Evolutionary conservation across 345 rosid genomes (phyloP).

Genomic region (Camelina hispida): DNA sequence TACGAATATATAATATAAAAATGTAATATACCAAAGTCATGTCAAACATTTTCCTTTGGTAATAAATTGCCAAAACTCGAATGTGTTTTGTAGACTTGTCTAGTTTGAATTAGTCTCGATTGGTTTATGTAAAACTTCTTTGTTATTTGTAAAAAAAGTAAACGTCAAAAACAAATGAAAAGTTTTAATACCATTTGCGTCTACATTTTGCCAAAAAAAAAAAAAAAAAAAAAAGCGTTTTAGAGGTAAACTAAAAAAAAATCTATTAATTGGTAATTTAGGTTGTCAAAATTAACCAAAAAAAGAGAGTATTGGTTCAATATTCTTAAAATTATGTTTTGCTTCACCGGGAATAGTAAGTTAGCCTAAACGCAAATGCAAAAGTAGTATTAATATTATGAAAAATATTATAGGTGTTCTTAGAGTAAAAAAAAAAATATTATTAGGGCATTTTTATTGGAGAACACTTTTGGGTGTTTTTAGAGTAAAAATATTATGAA

Average conservation of each 20-base stretch:
- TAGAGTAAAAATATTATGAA: too few relatives aligned
- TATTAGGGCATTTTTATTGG: too few relatives aligned
- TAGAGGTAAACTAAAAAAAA: too few relatives aligned
- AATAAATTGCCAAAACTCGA: neutral
- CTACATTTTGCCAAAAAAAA: too few relatives aligned
- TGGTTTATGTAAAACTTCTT: neutral
- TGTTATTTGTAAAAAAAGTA: neutral
- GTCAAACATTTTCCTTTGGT: constrained; percentile 1
- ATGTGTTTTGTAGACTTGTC: neutral
- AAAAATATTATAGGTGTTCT: too few relatives aligned
- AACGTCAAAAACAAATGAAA: neutral
- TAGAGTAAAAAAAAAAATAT: too few relatives aligned
- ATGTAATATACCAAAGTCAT: constrained; percentile 18
- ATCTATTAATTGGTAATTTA: too few relatives aligned
- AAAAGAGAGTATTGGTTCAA: neutral
- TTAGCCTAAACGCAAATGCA: neutral
- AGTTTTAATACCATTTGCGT: neutral
- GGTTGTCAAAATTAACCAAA: neutral
- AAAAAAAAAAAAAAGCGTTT: too few relatives aligned
- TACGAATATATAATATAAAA: neutral
- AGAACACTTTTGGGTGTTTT: too few relatives aligned
- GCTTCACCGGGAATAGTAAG: neutral
- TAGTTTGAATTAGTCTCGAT: neutral
- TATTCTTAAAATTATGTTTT: neutral
- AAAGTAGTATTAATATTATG: too few relatives aligned